These are phyloP conservation scores for Mycena crocata DNA, from an alignment of 768 basidiomycete genomes.

Conservation along the genomic window DNA sequence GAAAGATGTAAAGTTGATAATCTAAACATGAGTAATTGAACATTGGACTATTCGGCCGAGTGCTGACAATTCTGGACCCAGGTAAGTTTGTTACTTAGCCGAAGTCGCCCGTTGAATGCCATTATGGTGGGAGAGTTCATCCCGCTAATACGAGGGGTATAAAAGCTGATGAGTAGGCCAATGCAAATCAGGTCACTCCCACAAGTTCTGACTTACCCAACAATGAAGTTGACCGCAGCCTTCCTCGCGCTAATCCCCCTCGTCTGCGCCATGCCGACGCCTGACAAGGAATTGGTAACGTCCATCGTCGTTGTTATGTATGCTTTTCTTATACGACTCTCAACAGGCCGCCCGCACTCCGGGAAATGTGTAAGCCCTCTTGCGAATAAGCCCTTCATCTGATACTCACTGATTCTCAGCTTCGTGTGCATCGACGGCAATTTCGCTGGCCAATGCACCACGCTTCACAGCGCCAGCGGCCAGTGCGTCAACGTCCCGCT, in stretches of 20 bases:
- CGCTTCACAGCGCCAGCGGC: background rate
- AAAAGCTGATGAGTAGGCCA: background rate
- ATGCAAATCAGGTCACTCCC: background rate
- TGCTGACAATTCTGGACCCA: no score
- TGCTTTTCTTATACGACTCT: background rate
- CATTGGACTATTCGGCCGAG: no score
- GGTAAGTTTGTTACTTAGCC: no score
- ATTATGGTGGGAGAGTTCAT: no score
- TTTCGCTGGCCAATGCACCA: background rate
- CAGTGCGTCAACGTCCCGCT: slow-evolving; percentile 3
- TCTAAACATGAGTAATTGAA: no score
- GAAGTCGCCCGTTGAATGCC: no score
- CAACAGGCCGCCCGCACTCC: background rate
- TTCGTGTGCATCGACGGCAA: background rate
- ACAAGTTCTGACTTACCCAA: no score
- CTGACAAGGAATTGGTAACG: background rate
- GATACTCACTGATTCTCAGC: background rate
- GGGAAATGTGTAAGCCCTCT: background rate
- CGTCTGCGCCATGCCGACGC: background rate
- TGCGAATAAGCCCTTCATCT: background rate
- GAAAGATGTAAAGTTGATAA: no score
- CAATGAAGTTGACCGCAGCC: background rate
- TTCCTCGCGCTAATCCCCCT: background rate
- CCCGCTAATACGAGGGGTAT: no score
- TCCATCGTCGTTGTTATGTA: no score